Base-by-base conservation (phyloP, 805 yeast species). In the Yamadazyma sp. region DNA sequence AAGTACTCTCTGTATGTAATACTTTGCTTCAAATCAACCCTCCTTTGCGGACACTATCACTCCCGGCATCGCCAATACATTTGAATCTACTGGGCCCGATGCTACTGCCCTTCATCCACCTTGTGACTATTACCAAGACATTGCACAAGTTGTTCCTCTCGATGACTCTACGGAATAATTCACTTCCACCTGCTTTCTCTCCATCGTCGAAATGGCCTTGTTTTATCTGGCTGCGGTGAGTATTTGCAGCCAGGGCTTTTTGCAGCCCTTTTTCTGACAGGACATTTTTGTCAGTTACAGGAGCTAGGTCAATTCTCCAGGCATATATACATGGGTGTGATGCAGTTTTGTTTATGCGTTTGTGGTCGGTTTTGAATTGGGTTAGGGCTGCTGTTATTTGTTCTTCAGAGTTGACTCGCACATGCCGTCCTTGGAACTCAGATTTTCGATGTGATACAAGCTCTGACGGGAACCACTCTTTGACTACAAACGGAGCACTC, bases 51-150 rank as follows among this genome's bases (percentile, higher is more conserved):
- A 37, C 30, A 12, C 31, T 23, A n/a, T 23, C 35, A 10, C 11
- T 23, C 7, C 35, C 40, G 5, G 35, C 40, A 7, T 37, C 35
- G 1, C 43, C 48, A 4, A 86, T 84, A 47, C 78, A 81, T 41
- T 85, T 67, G 51, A 85, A 86, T 38, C 95, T 58, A 16, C 78
- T 71, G 4, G 86, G 71, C 0, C 95, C 95, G 27, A 86, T 53
- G 3, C 84, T 85, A 0, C 71, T 69, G 0, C 95, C 95, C 1
- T 91, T 91, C 52, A 82, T 83, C 95, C 95, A 85, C 42, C 95
- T 55, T 0, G 85, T 75, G 0, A 83, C 93, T 18, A 85, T 78
- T 1, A 85, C 72, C 12, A 85, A 49, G 0, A 79, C 73, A 52
- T 83, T 80, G 3, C 70, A 57, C 9, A 78, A 37, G 25, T 72